A percentile compares a stretch with the other conserved stretches of the same genome.
Evolutionary conservation across 257 asterid genomes (phyloP).

Genomic region (Verbascum thapsus): DNA sequence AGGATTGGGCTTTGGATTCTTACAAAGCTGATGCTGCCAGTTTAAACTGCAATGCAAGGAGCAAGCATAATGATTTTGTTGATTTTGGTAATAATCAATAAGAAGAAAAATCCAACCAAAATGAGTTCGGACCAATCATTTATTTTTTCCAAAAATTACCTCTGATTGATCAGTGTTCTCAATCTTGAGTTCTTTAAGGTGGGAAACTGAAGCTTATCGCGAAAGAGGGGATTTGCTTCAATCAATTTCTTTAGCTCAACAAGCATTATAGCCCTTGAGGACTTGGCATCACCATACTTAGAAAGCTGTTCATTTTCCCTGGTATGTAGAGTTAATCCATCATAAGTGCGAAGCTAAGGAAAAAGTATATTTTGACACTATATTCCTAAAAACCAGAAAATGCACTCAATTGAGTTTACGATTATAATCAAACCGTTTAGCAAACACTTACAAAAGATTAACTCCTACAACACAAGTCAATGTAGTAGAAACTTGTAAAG

Average conservation of each 20-base stretch:
- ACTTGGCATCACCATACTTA: constrained; percentile 51
- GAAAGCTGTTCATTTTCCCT: constrained; percentile 66
- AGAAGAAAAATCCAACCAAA: not conserved
- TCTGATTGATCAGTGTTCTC: constrained; percentile 63
- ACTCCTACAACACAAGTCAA: constrained; percentile 11
- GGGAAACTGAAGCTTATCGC: constrained; percentile 67
- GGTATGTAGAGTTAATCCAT: constrained; percentile 7
- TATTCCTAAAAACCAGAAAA: not conserved
- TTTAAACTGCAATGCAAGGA: constrained; percentile 47
- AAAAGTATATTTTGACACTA: constrained; percentile 7
- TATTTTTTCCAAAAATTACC: constrained; percentile 38
- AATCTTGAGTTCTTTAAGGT: constrained; percentile 47
- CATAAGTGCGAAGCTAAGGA: constrained; percentile 29
- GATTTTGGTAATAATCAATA: not conserved
- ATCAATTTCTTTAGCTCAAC: constrained; percentile 53
- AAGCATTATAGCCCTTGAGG: constrained; percentile 55
- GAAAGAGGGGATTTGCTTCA: constrained; percentile 59
- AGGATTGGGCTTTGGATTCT: constrained; percentile 61
- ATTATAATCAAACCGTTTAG: constrained; percentile 7
- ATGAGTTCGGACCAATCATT: not conserved
- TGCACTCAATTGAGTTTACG: not conserved
- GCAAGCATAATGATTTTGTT: constrained; percentile 1
- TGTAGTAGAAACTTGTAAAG: not conserved
- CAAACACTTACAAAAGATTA: not conserved
- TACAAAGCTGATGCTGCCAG: constrained; percentile 73